Percentiles rank a stretch among this genome's conserved stretches.
These are phyloP conservation scores for Ustilago lituana DNA, from an alignment of 1,284 basidiomycete species.

Conservation along the genomic window DNA sequence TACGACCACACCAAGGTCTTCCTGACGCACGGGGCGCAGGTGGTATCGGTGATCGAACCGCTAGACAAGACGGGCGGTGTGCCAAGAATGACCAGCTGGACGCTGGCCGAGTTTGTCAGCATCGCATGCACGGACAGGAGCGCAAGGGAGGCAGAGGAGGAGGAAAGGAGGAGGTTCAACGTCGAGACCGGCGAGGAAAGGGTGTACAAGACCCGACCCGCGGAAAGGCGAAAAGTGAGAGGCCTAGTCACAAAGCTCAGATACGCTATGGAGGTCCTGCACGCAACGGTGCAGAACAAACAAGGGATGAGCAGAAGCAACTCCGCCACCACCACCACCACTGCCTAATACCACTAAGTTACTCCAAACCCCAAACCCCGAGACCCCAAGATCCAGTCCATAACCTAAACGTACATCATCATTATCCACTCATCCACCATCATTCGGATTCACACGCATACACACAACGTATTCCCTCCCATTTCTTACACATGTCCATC, in stretches of 20 bases:
- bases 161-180: slow-evolving; percentile 18
- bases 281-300: slow-evolving; percentile 25
- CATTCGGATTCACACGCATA: too few relatives aligned
- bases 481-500: too few relatives aligned
- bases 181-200: background rate
- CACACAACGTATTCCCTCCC: too few relatives aligned
- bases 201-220: slow-evolving; percentile 24
- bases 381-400: too few relatives aligned
- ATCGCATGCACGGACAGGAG: slow-evolving; percentile 69
- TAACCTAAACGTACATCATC: too few relatives aligned
- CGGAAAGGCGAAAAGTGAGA: slow-evolving; percentile 37
- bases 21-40: slow-evolving; percentile 79
- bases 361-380: too few relatives aligned
- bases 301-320: slow-evolving; percentile 4
- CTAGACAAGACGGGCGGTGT: slow-evolving; percentile 74
- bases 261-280: slow-evolving; percentile 39
- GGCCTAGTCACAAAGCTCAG: slow-evolving; percentile 34
- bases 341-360: background rate
- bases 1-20: slow-evolving; percentile 96
- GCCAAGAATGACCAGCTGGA: slow-evolving; percentile 80
- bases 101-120: slow-evolving; percentile 78
- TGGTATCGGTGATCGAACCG: slow-evolving; percentile 79
- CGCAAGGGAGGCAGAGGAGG: slow-evolving; percentile 38
- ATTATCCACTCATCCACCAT: too few relatives aligned
- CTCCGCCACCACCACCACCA: background rate